phyloP scores from a whole-genome alignment of 2,329 filamentous ascomycete species.

The Domatiomyces catenatus region DNA sequence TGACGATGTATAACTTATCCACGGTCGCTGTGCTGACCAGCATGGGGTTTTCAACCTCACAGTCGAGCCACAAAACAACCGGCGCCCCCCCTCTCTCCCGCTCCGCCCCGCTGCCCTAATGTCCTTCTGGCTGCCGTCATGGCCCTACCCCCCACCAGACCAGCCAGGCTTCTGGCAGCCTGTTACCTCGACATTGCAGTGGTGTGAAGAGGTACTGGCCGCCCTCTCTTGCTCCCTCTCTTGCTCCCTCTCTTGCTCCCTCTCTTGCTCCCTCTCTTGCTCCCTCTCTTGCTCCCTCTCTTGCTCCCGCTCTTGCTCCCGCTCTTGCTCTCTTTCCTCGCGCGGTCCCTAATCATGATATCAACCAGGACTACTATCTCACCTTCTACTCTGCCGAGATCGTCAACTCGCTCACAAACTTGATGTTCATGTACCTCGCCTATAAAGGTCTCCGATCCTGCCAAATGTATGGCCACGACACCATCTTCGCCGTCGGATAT shows the following conservation, averaged over 20 bases:
- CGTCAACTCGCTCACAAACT: constrained; percentile 67
- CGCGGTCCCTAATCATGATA: background rate
- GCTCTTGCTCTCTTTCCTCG: too few relatives aligned
- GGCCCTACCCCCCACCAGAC: constrained; percentile 35
- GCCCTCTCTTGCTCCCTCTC: background rate
- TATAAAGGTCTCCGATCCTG: constrained; percentile 61
- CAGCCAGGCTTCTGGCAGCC: constrained; percentile 50
- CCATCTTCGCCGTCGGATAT: constrained; percentile 57
- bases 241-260: background rate
- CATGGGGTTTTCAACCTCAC: background rate
- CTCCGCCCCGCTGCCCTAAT: constrained; percentile 10
- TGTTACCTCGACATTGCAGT: constrained; percentile 59
- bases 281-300: background rate
- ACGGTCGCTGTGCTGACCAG: background rate
- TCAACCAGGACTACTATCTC: constrained; percentile 52
- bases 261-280: background rate
- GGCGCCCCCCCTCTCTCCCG: background rate
- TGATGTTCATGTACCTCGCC: constrained; percentile 66
- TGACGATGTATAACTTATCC: background rate
- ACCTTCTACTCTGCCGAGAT: constrained; percentile 64
- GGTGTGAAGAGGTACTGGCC: constrained; percentile 56
- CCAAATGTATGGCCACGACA: constrained; percentile 54
- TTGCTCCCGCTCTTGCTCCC: background rate
- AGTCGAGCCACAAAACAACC: background rate
- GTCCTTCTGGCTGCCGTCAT: constrained; percentile 27